Evolutionary conservation across 2,329 filamentous ascomycete genomes (phyloP), one percentile per base, ranked within the genome.

Genomic region (Monilinia vaccinii-corymbosi): DNA sequence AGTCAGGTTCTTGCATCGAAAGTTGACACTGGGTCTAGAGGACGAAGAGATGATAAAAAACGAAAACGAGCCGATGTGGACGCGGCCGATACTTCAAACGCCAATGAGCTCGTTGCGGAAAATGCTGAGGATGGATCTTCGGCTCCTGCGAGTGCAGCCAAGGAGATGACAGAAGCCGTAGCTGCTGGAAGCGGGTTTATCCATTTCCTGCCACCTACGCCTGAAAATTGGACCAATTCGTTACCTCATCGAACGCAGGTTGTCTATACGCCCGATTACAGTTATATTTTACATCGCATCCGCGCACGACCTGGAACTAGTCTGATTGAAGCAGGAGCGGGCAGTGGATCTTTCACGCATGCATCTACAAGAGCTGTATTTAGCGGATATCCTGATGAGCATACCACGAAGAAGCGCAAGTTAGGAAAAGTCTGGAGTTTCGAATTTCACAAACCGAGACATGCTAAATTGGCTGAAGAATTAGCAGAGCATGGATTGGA

Each of bases 21-120:
- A 36, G 91, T 97, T 60, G 90, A 97, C 70, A 97, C 92, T 0
- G 91, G 92, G 14, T 94, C 91, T n/a, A 80, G 91, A 67, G 91
- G 91, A 38, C 82, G 88, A 56, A 87, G 86, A 73, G 78, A 81
- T 58, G 74, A 75, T 53, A 73, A 72, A 63, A 76, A 76, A 64
- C 70, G 74, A 31, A 79, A 78, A 68, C 71, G 75, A 55, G 75
- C 75, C 23, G 73, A 70, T 36, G 70, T 71, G 36, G 72, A 73
- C 42, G 64, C 61, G 6, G 56, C 42, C 48, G 51, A 67, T 64
- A 65, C 51, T 28, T 21, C 56, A 11, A 40, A 63, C 52, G 31
- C 21, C 53, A 21, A 53, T 55, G 42, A 62, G 52, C 14, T 32
- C 5, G 28, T n/a, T 2, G 56, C 58, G 60, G 28, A 70, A 63